Conservation (phyloP, 78 protist genomes). For the Dictyostelium capitatum region DNA sequence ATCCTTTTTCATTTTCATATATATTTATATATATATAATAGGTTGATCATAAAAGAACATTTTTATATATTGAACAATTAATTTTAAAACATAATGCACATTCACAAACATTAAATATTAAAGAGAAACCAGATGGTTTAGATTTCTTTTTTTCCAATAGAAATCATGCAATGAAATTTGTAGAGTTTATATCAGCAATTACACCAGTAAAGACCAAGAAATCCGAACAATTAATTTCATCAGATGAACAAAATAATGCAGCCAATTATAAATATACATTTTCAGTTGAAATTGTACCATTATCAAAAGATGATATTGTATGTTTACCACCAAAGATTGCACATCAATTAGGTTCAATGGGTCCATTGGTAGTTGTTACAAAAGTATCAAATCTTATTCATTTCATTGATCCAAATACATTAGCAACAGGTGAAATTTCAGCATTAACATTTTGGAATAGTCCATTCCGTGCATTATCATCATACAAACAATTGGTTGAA, state of each 20-base stretch:
- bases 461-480: constrained; percentile 87
- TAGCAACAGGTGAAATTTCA: constrained; percentile 87
- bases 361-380: constrained; percentile 83
- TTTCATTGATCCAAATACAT: constrained; percentile 94
- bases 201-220: constrained; percentile 87
- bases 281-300: constrained; percentile 96
- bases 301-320: constrained; percentile 97
- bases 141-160: constrained; percentile 95
- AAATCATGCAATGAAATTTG: constrained; percentile 91
- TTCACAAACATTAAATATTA: constrained; percentile 81
- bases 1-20: neutral
- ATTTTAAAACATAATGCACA: constrained; percentile 97
- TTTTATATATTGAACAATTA: constrained; percentile 97
- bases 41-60: constrained; percentile 97
- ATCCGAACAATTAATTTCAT: constrained; percentile 92
- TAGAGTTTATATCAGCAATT: constrained; percentile 89
- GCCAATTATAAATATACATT: constrained; percentile 92
- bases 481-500: constrained; percentile 81
- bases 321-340: constrained; percentile 92
- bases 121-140: constrained; percentile 95
- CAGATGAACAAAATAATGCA: constrained; percentile 94
- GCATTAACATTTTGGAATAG: constrained; percentile 83
- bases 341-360: constrained; percentile 83
- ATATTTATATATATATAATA: neutral
- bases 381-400: constrained; percentile 85